phyloP scores from a whole-genome alignment of 768 basidiomycete genomes.

The Boletus reticuloceps region DNA sequence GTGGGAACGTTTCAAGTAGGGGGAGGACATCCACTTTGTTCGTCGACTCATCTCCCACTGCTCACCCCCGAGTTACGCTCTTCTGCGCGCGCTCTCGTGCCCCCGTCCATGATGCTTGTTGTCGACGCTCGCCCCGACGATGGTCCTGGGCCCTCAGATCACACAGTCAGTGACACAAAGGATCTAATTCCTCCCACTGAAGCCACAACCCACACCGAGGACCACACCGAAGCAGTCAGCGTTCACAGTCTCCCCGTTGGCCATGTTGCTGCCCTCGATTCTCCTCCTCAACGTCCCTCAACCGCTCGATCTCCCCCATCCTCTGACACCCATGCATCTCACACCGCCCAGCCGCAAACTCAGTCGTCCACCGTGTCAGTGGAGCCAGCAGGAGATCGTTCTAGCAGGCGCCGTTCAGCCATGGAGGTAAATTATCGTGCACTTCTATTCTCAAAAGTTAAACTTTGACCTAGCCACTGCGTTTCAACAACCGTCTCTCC shows the following conservation, averaged over 20 bases:
- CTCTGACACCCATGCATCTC: neutral
- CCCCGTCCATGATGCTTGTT: neutral
- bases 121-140: neutral
- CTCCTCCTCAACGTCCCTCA: slow-evolving; percentile 30
- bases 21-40: neutral
- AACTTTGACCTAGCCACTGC: slow-evolving; percentile 38
- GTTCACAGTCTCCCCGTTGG: slow-evolving; percentile 58
- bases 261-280: slow-evolving; percentile 44
- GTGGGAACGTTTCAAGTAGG: slow-evolving; percentile 13
- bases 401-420: slow-evolving; percentile 48
- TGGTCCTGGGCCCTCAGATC: neutral
- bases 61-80: neutral
- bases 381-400: slow-evolving; percentile 35
- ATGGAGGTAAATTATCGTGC: slow-evolving; percentile 48
- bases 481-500: slow-evolving; percentile 72
- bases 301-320: slow-evolving; percentile 30
- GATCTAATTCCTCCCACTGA: neutral
- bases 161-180: neutral
- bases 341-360: neutral
- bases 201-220: slow-evolving; percentile 18
- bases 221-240: slow-evolving; percentile 50
- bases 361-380: slow-evolving; percentile 15
- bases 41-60: slow-evolving; percentile 6
- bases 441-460: slow-evolving; percentile 8
- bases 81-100: neutral